Evolutionary conservation across 1,284 basidiomycete genomes (phyloP), one percentile per base, ranked within the genome.

Genomic region (Paramarasmius palmivorus): DNA sequence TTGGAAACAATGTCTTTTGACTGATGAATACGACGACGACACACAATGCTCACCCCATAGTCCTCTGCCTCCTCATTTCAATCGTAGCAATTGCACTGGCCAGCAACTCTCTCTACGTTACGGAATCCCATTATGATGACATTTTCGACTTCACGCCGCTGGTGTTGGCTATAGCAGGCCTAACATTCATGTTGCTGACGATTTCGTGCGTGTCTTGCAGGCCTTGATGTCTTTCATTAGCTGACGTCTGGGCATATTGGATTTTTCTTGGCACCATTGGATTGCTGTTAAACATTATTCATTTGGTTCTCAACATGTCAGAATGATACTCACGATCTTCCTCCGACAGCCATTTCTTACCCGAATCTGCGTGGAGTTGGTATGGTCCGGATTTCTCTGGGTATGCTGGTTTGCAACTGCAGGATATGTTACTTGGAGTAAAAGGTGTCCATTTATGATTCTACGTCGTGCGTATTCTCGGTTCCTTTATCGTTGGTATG

Each of bases 151-250:
- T 42, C 41, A 44, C 50, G 12, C 38, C 38, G 41, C 44, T 60
- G 22, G 56, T 50, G 5, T 35, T 60, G n/a, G 57, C 57, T 15
- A 51, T 60, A 14, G 36, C 54, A 12, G 35, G 55, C 39, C 29
- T 59, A 40, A 56, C 58, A 1, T 20, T 59, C 6, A 6, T 61
- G n/a, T 10, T 50, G 9, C 6, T 57, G 12, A 35, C 44, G 2
- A 49, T 56, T 15, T 50, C 57, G 56, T 61, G 25, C 40, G 59
- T 53, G 5, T 5, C 25, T 22, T 8, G 48, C 20, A n/a, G n/a
- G 32, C 32, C 10, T 49, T n/a, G n/a, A n/a, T n/a, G n/a, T n/a
- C n/a, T 49, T 20, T 49, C 32, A 35, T 38, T 49, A 12, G 29
- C 29, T 32, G 12, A 32, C 6, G 29, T 32, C 29, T 32, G 7